Percentiles rank a stretch among this genome's conserved stretches.
These are phyloP conservation scores for Rubia balearica DNA, from an alignment of 305 asterid species.

Conservation along the genomic window DNA sequence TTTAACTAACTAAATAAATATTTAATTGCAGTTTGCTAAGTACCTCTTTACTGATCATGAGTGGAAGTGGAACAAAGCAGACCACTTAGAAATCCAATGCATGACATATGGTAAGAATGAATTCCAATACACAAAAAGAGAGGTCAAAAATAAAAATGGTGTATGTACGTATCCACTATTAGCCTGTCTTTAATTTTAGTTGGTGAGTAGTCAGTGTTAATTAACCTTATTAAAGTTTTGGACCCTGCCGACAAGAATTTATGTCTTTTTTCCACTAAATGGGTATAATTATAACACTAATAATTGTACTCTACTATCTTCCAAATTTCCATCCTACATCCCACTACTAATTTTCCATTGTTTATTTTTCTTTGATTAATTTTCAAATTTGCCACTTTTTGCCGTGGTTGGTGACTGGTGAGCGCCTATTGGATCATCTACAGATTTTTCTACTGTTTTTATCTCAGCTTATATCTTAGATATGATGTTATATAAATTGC, in stretches of 20 bases:
- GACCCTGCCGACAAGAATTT: constrained; percentile 70
- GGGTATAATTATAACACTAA: constrained; percentile 19
- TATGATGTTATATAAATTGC: no score
- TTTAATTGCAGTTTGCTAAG: no score
- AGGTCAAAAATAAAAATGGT: background rate
- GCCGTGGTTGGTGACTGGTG: constrained; percentile 1
- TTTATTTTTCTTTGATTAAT: constrained; percentile 9
- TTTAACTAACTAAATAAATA: no score
- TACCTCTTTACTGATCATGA: no score
- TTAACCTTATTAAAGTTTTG: constrained; percentile 20
- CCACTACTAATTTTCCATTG: constrained; percentile 22
- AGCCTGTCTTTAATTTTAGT: constrained; percentile 27
- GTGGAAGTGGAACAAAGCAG: no score
- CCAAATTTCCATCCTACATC: constrained; percentile 11
- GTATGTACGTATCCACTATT: background rate
- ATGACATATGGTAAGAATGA: no score
- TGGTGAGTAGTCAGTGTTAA: constrained; percentile 62
- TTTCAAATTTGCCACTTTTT: constrained; percentile 32
- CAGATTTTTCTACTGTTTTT: background rate
- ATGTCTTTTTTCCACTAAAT: constrained; percentile 57
- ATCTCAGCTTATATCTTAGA: background rate
- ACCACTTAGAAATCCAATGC: no score
- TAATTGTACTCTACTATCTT: constrained; percentile 18
- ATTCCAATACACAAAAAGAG: background rate
- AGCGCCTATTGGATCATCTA: background rate